Base-by-base conservation (phyloP, 441 rosid genomes). In the Euphorbia schlechtendalii region DNA sequence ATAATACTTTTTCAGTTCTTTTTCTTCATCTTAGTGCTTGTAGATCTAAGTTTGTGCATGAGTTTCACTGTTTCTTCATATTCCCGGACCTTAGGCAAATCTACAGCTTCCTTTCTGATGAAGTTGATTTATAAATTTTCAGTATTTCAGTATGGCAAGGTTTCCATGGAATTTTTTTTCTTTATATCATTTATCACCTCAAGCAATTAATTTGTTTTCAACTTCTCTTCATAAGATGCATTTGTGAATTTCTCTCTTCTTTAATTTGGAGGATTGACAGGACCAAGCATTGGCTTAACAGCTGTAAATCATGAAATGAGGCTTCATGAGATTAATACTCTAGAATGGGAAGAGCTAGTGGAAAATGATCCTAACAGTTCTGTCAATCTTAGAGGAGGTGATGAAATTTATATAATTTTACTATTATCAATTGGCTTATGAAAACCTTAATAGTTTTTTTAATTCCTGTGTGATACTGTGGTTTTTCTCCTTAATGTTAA, bases 321-420 rank as follows among this genome's bases (percentile, higher is more conserved):
- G 78, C 88, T 95, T 79, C 97, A 82, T 53, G 99, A 95, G 77
- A 76, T 95, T 73, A 95, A 89, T 69, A 95, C 97, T 8, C 95
- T 95, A 71, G 99, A 92, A 63, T 95, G 99, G 99, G 98, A 95
- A 64, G 96, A 95, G 68, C 96, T 90, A 46, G 82, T 84, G 69
- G 69, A 80, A 46, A 80, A 80, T 72, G 86, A 84, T 76, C 68
- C 78, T 55, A 79, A 69, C 69, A 74, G 69, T 69, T 71, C 74
- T 27, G 30, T 68, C 55, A 63, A 38, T 48, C 65, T 79, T 49
- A 72, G 65, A 61, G 82, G 69, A 83, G 95, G 98, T 89, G 80
- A 69, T 25, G 18, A 36, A 46, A 32, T 67, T 32, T 54, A 36
- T 32, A 49, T 53, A 49, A 51, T 41, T 36, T 46, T 41, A 22